Percentiles rank a stretch among this genome's conserved stretches.
Evolutionary conservation across 1,139 yeast genomes (phyloP).

Genomic region (Hemisphaericaspora lyxosophila): DNA sequence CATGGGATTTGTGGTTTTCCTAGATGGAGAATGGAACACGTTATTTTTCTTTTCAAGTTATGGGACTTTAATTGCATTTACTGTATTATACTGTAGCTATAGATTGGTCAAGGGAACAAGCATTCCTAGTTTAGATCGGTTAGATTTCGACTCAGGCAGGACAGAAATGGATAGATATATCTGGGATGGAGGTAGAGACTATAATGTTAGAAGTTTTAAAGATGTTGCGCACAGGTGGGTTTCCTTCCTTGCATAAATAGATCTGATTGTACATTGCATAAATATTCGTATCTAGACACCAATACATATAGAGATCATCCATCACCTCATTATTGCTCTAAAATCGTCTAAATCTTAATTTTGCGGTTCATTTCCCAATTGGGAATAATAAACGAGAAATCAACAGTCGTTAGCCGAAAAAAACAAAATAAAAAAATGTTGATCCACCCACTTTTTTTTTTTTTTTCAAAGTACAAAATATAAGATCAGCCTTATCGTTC

Average conservation of each 20-base stretch:
- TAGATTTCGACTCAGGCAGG: slow-evolving; percentile 78
- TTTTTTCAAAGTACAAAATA: no score
- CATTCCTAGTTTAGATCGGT: slow-evolving; percentile 58
- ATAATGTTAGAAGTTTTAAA: slow-evolving; percentile 34
- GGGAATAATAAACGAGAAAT: no score
- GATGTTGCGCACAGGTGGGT: slow-evolving; percentile 37
- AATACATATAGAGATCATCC: no score
- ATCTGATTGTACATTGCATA: background rate
- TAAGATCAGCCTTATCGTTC: no score
- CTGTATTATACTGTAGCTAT: slow-evolving; percentile 54
- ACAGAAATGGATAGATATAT: slow-evolving; percentile 69
- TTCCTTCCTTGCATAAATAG: slow-evolving; percentile 34
- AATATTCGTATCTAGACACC: background rate
- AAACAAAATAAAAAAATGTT: no score
- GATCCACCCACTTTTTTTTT: no score
- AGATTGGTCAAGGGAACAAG: slow-evolving; percentile 56
- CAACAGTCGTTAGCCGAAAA: slow-evolving; percentile 1
- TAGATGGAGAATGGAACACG: slow-evolving; percentile 61
- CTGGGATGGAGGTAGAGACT: slow-evolving; percentile 65
- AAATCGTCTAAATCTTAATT: no score
- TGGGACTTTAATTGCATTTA: slow-evolving; percentile 59
- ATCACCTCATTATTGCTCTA: no score
- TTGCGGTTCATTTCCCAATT: background rate
- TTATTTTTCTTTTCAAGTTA: slow-evolving; percentile 67
- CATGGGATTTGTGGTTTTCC: slow-evolving; percentile 70